phyloP scores from a whole-genome alignment of 1,284 basidiomycete genomes.

The Rhodotorula sp. region DNA sequence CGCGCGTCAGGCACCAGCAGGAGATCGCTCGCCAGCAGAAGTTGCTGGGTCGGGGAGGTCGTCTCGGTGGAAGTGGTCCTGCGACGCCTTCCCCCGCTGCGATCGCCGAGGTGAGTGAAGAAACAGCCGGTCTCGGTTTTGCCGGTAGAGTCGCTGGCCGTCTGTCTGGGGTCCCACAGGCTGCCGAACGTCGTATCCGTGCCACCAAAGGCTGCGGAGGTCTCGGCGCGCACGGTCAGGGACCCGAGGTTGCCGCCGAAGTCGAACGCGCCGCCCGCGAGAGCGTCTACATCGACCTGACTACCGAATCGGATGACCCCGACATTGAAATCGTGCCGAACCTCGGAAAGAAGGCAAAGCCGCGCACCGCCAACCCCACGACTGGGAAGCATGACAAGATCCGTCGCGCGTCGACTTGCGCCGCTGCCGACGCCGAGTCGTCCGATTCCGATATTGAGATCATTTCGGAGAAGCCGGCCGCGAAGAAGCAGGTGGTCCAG shows the following conservation, averaged over 20 bases:
- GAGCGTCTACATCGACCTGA: conserved; percentile 56
- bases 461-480: conserved; percentile 20
- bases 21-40: conserved; percentile 57
- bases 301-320: conserved; percentile 9
- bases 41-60: conserved; percentile 53
- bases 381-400: no score
- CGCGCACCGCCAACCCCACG: no score
- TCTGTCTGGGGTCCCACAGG: conserved; percentile 54
- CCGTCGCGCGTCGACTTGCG: conserved; percentile 26
- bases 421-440: conserved; percentile 6
- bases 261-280: conserved; percentile 69
- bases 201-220: conserved; percentile 69
- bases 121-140: no score
- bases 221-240: conserved; percentile 23
- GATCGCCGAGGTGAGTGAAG: conserved; percentile 63
- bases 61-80: conserved; percentile 29
- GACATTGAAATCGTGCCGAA: neutral
- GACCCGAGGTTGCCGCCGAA: conserved; percentile 44
- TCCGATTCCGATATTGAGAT: conserved; percentile 16
- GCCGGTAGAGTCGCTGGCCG: neutral
- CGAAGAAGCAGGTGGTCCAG: neutral
- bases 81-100: conserved; percentile 51
- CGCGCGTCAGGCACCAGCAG: conserved; percentile 66
- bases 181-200: conserved; percentile 68
- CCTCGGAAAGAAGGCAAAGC: no score